Evolutionary conservation across 139 green algal genomes (phyloP).

Genomic region (Micractinium sp.): DNA sequence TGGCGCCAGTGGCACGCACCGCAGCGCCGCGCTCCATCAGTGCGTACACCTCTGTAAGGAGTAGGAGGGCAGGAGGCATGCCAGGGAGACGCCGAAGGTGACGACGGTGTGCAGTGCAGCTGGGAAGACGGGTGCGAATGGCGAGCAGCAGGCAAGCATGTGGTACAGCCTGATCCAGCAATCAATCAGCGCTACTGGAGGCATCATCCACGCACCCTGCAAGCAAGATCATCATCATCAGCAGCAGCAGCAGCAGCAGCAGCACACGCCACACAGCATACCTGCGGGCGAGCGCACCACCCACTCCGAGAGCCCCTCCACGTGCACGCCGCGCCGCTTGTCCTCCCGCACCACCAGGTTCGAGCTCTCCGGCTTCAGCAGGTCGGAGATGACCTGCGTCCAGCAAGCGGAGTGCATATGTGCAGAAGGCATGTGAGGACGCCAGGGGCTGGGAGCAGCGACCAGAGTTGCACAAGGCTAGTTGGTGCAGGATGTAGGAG

Average conservation of each 20-base stretch:
- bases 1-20: constrained; percentile 86
- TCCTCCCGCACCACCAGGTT: constrained; percentile 92
- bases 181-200: too few species aligned
- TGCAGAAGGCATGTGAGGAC: neutral
- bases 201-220: too few species aligned
- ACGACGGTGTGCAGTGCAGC: neutral
- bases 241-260: neutral
- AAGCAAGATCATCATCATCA: too few species aligned
- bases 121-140: too few species aligned
- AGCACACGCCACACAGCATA: neutral
- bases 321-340: constrained; percentile 84
- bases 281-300: constrained; percentile 79
- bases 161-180: too few species aligned
- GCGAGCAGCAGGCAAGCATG: too few species aligned
- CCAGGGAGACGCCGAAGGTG: too few species aligned
- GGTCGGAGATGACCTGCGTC: constrained; percentile 83
- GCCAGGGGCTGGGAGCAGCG: neutral
- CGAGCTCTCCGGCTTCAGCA: constrained; percentile 89
- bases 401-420: neutral
- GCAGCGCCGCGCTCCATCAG: constrained; percentile 86
- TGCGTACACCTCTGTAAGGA: constrained; percentile 71
- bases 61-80: neutral
- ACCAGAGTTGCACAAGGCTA: too few species aligned
- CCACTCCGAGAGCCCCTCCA: constrained; percentile 94
- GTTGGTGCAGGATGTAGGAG: neutral